These are phyloP conservation scores for Neonectria neomacrospora DNA, from an alignment of 2,329 filamentous ascomycete species.

Conservation along the genomic window DNA sequence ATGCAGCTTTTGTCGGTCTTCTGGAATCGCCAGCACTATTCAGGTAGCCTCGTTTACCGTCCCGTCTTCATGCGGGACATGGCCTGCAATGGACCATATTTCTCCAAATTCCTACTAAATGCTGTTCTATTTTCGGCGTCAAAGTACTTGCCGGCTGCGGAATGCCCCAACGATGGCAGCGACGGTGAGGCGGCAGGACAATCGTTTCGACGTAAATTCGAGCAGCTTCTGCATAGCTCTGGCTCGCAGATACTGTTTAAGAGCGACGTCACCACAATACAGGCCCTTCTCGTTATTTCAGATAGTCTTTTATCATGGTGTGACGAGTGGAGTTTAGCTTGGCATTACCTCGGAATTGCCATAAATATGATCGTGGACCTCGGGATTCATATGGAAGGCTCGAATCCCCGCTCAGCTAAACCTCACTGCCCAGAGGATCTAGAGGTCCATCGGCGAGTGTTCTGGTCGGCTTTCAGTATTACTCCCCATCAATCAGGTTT, in stretches of 20 bases:
- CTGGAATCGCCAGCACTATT: conserved; percentile 65
- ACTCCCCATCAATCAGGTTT: background rate
- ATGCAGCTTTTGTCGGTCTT: conserved; percentile 62
- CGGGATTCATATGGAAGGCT: conserved; percentile 54
- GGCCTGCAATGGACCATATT: conserved; percentile 65
- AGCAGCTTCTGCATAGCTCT: background rate
- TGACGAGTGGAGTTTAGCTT: background rate
- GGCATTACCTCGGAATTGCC: conserved; percentile 48
- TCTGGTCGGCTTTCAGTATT: conserved; percentile 43
- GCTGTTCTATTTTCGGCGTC: conserved; percentile 57
- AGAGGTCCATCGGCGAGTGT: conserved; percentile 37
- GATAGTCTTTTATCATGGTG: background rate
- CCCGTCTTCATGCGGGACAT: conserved; percentile 64
- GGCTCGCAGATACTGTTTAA: background rate
- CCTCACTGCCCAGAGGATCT: conserved; percentile 20
- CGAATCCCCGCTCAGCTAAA: background rate
- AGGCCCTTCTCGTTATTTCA: background rate
- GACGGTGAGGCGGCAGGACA: conserved; percentile 56
- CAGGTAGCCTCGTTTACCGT: conserved; percentile 58
- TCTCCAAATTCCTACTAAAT: conserved; percentile 66
- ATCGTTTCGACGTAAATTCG: background rate
- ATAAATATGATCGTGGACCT: conserved; percentile 55
- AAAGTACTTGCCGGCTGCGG: conserved; percentile 52
- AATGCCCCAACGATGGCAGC: conserved; percentile 56
- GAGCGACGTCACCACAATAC: background rate